phyloP scores from a whole-genome alignment of 2,329 filamentous ascomycete genomes.

The Coniella lustricola region DNA sequence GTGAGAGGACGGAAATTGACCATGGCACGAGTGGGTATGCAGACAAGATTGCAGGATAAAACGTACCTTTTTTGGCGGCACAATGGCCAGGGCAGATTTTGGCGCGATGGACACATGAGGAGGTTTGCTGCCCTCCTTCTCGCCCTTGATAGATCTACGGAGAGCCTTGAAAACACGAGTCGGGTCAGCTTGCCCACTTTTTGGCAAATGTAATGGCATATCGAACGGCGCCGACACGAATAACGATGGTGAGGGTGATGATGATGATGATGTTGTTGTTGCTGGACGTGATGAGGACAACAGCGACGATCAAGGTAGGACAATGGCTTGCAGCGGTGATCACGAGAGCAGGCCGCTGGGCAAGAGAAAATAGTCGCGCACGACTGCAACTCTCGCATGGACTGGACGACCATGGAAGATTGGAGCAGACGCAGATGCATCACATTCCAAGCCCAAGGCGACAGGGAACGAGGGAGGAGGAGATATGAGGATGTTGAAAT shows the following conservation, averaged over 20 bases:
- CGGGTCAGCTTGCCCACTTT: conserved; percentile 29
- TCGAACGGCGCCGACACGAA: neutral
- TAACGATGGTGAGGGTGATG: no score
- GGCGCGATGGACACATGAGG: conserved; percentile 67
- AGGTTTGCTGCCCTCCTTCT: conserved; percentile 63
- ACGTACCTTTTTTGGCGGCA: conserved; percentile 85
- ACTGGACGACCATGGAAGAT: neutral
- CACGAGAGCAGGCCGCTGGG: neutral
- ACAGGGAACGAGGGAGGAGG: neutral
- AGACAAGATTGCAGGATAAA: neutral
- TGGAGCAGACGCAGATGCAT: neutral
- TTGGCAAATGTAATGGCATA: conserved; percentile 5
- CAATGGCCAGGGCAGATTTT: conserved; percentile 81
- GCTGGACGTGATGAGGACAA: no score
- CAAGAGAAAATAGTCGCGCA: neutral
- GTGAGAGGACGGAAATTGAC: neutral
- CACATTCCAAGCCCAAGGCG: neutral
- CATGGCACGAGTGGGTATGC: neutral
- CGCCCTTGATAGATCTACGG: conserved; percentile 83
- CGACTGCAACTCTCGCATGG: neutral
- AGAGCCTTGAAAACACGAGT: conserved; percentile 57
- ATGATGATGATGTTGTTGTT: no score
- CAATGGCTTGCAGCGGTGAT: no score
- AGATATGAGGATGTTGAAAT: no score
- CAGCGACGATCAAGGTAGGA: no score